Base-by-base conservation (phyloP, 140 eudicot genomes). In the Ambrosia hybrid region DNA sequence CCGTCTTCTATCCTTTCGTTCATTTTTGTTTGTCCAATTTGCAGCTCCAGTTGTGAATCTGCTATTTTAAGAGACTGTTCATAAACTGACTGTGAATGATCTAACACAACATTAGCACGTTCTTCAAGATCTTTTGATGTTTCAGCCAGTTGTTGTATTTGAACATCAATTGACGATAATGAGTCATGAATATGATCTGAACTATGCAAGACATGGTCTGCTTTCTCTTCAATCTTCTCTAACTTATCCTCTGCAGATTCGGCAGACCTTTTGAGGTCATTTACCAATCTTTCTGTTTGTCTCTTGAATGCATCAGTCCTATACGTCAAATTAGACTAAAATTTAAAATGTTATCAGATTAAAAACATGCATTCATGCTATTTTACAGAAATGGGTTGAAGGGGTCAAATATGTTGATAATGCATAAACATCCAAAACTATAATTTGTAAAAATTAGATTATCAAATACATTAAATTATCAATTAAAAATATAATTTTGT, bases 241-340 rank as follows among this genome's bases (percentile, higher is more conserved):
- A 92, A 57, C 30, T 83, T 87, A 8, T 34, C 72, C 52, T 92
- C 98, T 12, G 95, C 89, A 59, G 41, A 75, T 76, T 89, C 92
- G 3, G 98, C 90, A 4, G 92, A 69, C 12, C 37, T 70, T 76
- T 87, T 87, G 0, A 92, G 81, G 65, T 89, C 95, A 72, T 87
- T 89, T 55, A 92, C 96, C 73, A 92, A 51, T 66, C 87, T 77
- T 84, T 92, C 96, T 15, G 92, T 85, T 72, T 85, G 88, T 34
- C 73, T 67, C 85, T 81, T 92, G 75, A 92, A 92, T 7, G 95
- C 91, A 65, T 85, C 87, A 3, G 88, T 78, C 83, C 98, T 92
- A 59, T 10, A 41, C 5, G 34, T 2, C 34, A 30, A 1, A 30
- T 30, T 30, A 30, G 2, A 30, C 2, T 30, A 30, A 2, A 30